Evolutionary conservation across 306 rosid species (phyloP).

Genomic region (Comarum palustre): DNA sequence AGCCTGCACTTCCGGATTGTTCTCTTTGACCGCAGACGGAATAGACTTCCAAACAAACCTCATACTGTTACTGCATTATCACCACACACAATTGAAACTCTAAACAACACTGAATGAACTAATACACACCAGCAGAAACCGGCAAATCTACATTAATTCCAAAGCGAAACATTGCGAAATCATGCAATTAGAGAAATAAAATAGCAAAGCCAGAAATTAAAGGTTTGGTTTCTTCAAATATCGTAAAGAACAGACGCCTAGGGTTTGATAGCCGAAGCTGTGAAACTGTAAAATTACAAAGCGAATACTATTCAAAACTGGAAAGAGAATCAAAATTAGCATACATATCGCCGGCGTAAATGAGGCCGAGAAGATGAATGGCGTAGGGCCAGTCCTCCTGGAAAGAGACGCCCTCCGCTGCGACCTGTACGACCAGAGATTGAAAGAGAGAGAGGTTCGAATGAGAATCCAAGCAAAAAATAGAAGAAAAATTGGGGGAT

Average conservation of each 20-base stretch:
- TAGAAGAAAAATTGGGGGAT: neutral
- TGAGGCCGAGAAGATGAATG: slow-evolving; percentile 67
- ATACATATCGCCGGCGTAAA: slow-evolving; percentile 70
- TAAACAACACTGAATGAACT: neutral
- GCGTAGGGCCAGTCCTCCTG: slow-evolving; percentile 81
- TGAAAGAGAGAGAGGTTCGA: slow-evolving; percentile 5
- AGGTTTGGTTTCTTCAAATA: neutral
- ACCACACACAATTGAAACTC: slow-evolving; percentile 27
- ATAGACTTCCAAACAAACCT: slow-evolving; percentile 90
- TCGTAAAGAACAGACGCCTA: neutral
- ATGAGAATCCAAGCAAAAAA: neutral
- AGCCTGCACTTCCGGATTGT: slow-evolving; percentile 63
- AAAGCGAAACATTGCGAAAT: neutral
- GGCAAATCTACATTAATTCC: neutral
- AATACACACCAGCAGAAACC: neutral
- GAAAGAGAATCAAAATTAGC: neutral
- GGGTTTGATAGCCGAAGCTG: neutral
- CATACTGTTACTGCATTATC: slow-evolving; percentile 72
- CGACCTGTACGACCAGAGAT: slow-evolving; percentile 46
- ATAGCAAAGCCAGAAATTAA: neutral
- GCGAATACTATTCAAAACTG: neutral
- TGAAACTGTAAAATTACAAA: neutral
- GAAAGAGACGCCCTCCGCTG: slow-evolving; percentile 66
- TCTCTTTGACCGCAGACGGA: slow-evolving; percentile 61
- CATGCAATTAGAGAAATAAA: neutral